Percentiles rank a stretch among this genome's conserved stretches.
These are phyloP conservation scores for Manihot esculenta DNA, from an alignment of 441 rosid genomes.

Conservation along the genomic window DNA sequence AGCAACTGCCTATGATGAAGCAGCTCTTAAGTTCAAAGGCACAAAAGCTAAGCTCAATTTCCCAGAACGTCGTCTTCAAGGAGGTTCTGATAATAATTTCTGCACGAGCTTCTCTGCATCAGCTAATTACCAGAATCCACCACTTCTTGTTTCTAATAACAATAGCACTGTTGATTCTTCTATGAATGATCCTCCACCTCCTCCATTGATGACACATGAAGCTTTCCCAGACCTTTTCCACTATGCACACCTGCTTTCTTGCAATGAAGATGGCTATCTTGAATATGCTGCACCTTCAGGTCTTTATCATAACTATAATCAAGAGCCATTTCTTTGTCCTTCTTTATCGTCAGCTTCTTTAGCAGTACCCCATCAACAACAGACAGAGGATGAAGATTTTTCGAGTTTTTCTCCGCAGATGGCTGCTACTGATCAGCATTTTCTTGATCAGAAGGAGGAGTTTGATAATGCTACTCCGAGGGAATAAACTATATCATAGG, in stretches of 20 bases:
- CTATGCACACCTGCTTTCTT: constrained; percentile 10
- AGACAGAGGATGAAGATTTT: background rate
- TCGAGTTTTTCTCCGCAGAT: background rate
- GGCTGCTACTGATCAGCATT: background rate
- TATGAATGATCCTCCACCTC: background rate
- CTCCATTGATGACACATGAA: background rate
- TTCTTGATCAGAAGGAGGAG: background rate
- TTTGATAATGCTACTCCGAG: background rate
- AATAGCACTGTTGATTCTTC: background rate
- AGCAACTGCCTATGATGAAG: constrained; percentile 44
- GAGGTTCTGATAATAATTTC: background rate
- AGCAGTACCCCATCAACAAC: background rate
- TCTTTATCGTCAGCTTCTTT: background rate
- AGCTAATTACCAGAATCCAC: background rate
- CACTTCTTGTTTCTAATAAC: background rate
- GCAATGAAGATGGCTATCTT: constrained; percentile 8
- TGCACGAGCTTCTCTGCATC: background rate
- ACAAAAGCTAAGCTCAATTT: constrained; percentile 76
- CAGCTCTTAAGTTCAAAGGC: constrained; percentile 76
- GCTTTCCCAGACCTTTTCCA: constrained; percentile 9
- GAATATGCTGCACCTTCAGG: background rate
- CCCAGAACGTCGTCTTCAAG: constrained; percentile 46
- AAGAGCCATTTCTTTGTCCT: background rate
- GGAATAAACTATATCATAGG: background rate
- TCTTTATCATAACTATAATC: background rate